phyloP scores from a whole-genome alignment of 1,284 basidiomycete genomes.

The Trichosporon sp. region DNA sequence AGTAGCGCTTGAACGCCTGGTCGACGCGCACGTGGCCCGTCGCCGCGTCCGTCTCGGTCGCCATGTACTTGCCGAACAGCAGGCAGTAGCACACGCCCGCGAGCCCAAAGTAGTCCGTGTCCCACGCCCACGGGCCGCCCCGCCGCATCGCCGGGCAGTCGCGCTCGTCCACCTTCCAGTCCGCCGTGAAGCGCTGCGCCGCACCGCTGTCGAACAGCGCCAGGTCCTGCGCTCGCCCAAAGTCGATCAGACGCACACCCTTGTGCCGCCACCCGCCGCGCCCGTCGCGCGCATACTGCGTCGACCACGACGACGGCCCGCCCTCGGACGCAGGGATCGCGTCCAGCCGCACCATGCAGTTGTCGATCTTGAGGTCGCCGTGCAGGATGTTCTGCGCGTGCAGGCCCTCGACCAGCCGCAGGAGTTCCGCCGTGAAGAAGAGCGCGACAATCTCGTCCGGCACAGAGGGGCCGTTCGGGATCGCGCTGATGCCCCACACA shows the following conservation, averaged over 20 bases:
- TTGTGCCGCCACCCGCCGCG: conserved; percentile 78
- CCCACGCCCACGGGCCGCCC: conserved; percentile 79
- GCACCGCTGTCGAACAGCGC: conserved; percentile 63
- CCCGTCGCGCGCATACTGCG: conserved; percentile 69
- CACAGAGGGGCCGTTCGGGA: conserved; percentile 41
- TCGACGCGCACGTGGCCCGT: conserved; percentile 59
- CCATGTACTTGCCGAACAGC: conserved; percentile 93
- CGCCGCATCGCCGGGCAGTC: conserved; percentile 90
- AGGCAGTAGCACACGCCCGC: conserved; percentile 91
- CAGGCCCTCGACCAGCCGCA: conserved; percentile 76
- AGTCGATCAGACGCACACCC: conserved; percentile 91
- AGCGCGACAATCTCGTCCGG: conserved; percentile 90
- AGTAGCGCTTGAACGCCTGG: conserved; percentile 84
- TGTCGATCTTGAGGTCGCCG: conserved; percentile 98
- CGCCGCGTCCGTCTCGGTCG: conserved; percentile 51
- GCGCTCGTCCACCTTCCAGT: conserved; percentile 79
- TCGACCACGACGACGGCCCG: conserved; percentile 65
- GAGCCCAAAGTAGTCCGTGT: conserved; percentile 93
- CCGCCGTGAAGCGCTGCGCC: conserved; percentile 71
- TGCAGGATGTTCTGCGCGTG: conserved; percentile 84
- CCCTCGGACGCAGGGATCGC: conserved; percentile 59
- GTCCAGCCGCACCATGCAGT: conserved; percentile 86
- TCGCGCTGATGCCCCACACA: conserved; percentile 53
- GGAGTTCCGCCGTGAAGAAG: conserved; percentile 90
- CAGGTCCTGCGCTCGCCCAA: conserved; percentile 88